Conservation (phyloP, 495 filamentous ascomycete genomes). For the Aspergillus cavernicola region DNA sequence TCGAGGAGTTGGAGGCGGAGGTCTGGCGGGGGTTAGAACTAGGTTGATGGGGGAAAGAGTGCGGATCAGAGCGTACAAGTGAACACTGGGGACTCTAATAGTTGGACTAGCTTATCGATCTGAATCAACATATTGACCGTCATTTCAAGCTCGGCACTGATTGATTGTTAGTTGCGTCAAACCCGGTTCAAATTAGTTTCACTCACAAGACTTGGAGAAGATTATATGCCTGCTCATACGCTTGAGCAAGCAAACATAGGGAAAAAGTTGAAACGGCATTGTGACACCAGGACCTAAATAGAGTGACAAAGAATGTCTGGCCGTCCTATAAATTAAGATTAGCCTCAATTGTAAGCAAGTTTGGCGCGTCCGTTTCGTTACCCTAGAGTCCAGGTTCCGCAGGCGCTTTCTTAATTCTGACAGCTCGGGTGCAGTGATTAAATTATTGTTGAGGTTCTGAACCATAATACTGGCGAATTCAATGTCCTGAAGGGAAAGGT, state of each 20-base stretch:
- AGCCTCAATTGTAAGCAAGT: neutral
- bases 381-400: conserved; percentile 83
- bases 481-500: conserved; percentile 56
- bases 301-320: conserved; percentile 87
- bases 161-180: conserved; percentile 34
- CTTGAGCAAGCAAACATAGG: conserved; percentile 91
- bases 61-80: conserved; percentile 60
- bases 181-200: neutral
- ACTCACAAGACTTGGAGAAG: conserved; percentile 91
- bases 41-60: neutral
- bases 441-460: conserved; percentile 97
- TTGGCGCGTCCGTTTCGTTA: conserved; percentile 25
- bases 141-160: conserved; percentile 94
- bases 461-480: conserved; percentile 99
- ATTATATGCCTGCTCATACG: conserved; percentile 97
- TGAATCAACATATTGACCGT: conserved; percentile 98
- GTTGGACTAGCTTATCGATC: conserved; percentile 97
- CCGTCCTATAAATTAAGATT: conserved; percentile 61
- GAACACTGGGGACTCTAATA: conserved; percentile 96
- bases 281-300: conserved; percentile 97
- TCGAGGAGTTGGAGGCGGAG: conserved; percentile 97
- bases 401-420: conserved; percentile 86
- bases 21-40: conserved; percentile 49
- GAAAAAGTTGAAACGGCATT: conserved; percentile 98
- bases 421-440: conserved; percentile 95